Conservation (phyloP, 2,329 filamentous ascomycete genomes). For the Colletotrichum camelliae region DNA sequence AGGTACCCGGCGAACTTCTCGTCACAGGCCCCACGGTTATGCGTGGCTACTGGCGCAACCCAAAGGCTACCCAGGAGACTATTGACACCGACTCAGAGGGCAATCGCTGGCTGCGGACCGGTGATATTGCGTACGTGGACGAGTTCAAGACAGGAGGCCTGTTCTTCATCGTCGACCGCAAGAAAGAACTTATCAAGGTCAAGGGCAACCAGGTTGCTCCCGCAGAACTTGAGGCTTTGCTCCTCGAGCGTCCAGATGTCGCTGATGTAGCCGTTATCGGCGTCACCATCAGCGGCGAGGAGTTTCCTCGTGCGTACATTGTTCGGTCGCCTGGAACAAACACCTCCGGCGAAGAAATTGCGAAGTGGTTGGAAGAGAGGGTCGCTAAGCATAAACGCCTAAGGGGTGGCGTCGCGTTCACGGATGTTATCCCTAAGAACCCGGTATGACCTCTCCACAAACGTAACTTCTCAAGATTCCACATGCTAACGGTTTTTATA, state of each 20-base stretch:
- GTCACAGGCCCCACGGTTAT: conserved; percentile 75
- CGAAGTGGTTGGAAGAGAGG: conserved; percentile 66
- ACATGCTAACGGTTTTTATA: conserved; percentile 26
- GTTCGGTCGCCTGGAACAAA: conserved; percentile 50
- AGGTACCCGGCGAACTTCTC: conserved; percentile 74
- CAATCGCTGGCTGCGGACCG: conserved; percentile 74
- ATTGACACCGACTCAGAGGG: conserved; percentile 50
- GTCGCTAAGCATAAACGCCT: conserved; percentile 72
- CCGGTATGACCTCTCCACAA: conserved; percentile 49
- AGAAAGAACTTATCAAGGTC: conserved; percentile 70
- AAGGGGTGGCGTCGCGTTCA: conserved; percentile 72
- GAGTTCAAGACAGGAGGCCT: conserved; percentile 55
- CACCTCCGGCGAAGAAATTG: conserved; percentile 61
- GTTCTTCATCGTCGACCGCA: conserved; percentile 74
- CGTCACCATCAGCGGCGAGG: conserved; percentile 57
- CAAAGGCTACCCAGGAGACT: conserved; percentile 68
- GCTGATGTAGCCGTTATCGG: conserved; percentile 71
- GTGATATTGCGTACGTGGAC: conserved; percentile 74
- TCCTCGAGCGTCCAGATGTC: conserved; percentile 47
- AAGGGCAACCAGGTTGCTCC: conserved; percentile 65
- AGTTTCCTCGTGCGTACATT: conserved; percentile 68
- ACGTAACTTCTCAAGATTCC: neutral
- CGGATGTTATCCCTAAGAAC: conserved; percentile 65
- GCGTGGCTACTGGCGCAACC: conserved; percentile 78
- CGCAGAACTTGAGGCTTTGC: conserved; percentile 49